phyloP scores from a whole-genome alignment of 2,329 filamentous ascomycete species.

The Beauveria caledonica region DNA sequence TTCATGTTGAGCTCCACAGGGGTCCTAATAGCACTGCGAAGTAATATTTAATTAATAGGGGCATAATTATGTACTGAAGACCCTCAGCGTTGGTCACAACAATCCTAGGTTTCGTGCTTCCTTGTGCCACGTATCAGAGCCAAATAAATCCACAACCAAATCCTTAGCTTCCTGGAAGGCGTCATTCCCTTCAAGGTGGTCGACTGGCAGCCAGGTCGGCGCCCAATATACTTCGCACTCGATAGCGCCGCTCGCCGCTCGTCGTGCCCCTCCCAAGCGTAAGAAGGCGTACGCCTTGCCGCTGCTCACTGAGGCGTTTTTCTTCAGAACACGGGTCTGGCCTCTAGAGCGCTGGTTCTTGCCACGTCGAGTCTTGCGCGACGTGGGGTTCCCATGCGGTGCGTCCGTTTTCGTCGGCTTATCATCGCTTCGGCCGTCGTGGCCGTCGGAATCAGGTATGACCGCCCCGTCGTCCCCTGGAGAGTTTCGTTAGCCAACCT shows the following conservation, averaged over 20 bases:
- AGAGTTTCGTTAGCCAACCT: too few relatives aligned
- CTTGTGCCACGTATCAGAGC: too few relatives aligned
- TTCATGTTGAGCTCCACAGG: too few relatives aligned
- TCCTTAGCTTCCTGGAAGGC: too few relatives aligned
- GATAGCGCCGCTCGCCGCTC: neutral
- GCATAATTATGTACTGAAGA: too few relatives aligned
- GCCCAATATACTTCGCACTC: neutral
- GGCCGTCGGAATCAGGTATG: neutral
- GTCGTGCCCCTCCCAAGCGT: neutral
- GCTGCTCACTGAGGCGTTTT: neutral
- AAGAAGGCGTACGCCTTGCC: neutral
- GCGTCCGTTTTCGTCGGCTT: neutral
- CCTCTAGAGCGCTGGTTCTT: neutral
- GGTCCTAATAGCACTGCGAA: too few relatives aligned
- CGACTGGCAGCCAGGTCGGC: neutral
- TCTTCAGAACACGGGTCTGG: neutral
- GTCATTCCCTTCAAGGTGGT: neutral
- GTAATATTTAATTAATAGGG: too few relatives aligned
- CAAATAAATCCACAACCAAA: too few relatives aligned
- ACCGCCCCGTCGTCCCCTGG: constrained; percentile 10
- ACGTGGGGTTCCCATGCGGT: neutral
- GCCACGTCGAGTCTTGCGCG: neutral
- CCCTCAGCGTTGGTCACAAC: too few relatives aligned
- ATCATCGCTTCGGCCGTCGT: neutral
- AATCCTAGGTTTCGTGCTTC: too few relatives aligned